A percentile compares a stretch with the other conserved stretches of the same genome.
These are phyloP conservation scores for Suillus subaureus DNA, from an alignment of 768 basidiomycete species.

Conservation along the genomic window DNA sequence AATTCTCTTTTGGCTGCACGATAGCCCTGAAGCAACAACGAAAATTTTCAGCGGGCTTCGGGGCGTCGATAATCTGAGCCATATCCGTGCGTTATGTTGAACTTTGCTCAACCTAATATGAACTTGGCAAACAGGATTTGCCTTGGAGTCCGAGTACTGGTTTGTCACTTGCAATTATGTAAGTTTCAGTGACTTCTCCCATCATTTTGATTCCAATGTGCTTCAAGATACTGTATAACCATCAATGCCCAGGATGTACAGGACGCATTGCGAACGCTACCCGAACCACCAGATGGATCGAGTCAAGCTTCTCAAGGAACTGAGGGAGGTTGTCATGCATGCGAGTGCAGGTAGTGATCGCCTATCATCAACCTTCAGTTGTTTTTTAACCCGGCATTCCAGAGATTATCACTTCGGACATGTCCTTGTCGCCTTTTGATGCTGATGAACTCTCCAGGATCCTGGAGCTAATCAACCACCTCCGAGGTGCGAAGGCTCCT, in stretches of 20 bases:
- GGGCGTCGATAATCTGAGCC: background rate
- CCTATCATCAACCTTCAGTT: background rate
- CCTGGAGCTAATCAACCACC: conserved; percentile 9
- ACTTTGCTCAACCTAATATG: background rate
- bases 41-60: conserved; percentile 3
- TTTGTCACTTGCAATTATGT: conserved; percentile 3
- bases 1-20: conserved; percentile 10
- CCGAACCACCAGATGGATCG: conserved; percentile 4
- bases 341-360: conserved; percentile 11
- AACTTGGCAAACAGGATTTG: conserved; percentile 4
- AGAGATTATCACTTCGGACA: conserved; percentile 12
- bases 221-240: background rate
- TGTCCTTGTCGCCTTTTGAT: conserved; percentile 11
- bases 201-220: background rate
- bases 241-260: background rate
- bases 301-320: conserved; percentile 7
- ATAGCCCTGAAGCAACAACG: background rate
- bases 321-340: conserved; percentile 10
- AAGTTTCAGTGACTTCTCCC: background rate
- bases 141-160: conserved; percentile 11
- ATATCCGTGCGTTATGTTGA: conserved; percentile 5
- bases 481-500: background rate
- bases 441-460: conserved; percentile 10
- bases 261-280: conserved; percentile 12
- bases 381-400: background rate